Base-by-base conservation (phyloP, 2,329 filamentous ascomycete species). In the Neonectria ditissima region DNA sequence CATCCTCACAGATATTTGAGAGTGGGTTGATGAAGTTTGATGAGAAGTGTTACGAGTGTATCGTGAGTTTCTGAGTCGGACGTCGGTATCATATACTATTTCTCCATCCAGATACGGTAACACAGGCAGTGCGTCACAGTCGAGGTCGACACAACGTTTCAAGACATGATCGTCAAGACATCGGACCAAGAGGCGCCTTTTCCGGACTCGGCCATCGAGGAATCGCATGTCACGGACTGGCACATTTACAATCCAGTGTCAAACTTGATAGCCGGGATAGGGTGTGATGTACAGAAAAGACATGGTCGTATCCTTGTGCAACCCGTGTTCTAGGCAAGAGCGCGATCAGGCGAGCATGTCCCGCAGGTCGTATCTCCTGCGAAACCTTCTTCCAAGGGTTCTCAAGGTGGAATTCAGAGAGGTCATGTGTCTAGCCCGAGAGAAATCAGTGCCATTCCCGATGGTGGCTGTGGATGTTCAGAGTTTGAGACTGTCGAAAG, bases 1-100 rank as follows among this genome's bases (percentile, higher is more conserved):
- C 66, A 72, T 72, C 11, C 20, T 64, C 16, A 24, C 37, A 18
- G 22, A 16, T 37, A 1, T 30, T 60, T n/a, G 18, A 47, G 32
- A 14, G 16, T 30, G 7, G 55, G 2, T 55, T n/a, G 24, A n/a
- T n/a, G 7, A 24, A 7, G 22, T 6, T 30, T 18, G 45, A 32
- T n/a, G 43, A 26, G 26, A 1, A 22, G 22, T 6, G 14, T 32
- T 32, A 16, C 9, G 28, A 50, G 11, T 30, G 32, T 14, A 20
- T 32, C 28, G 5, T 22, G 10, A n/a, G 30, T 2, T 11, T 20
- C 16, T 7, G 14, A n/a, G 47, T 32, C 47, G 8, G 26, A 41
- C 37, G 8, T 41, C 37, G 37, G 37, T 41, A 4, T 32, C n/a
- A n/a, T 50, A 20, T 32, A 32, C 28, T 20, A 5, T 20, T 18